These are phyloP conservation scores for Bodo saltans DNA, from an alignment of 78 protist species.

Conservation along the genomic window DNA sequence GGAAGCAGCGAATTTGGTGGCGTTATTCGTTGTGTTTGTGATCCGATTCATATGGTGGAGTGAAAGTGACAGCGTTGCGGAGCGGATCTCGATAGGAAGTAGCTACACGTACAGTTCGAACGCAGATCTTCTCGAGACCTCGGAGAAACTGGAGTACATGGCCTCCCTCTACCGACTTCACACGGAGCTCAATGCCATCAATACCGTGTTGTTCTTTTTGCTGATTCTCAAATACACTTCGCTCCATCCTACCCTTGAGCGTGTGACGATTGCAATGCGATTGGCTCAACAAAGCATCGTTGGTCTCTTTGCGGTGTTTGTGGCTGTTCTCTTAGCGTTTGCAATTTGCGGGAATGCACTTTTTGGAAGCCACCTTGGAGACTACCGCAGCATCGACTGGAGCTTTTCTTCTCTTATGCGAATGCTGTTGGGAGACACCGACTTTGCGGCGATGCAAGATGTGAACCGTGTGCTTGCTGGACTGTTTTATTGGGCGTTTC, in stretches of 20 bases:
- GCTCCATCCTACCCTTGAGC: slow-evolving; percentile 7
- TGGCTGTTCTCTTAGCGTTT: slow-evolving; percentile 3
- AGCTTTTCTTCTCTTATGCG: background rate
- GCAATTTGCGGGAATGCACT: background rate
- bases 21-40: no score
- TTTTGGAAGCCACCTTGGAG: background rate
- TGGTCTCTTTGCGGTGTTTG: slow-evolving; percentile 4
- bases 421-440: slow-evolving; percentile 21
- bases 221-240: slow-evolving; percentile 1
- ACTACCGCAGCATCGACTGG: background rate
- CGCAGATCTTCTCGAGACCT: background rate
- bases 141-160: background rate
- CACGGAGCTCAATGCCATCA: background rate
- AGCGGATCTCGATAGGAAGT: no score
- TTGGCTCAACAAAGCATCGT: background rate
- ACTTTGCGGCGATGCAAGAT: slow-evolving; percentile 25
- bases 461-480: background rate
- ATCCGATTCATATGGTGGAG: no score
- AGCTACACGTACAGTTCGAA: no score
- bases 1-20: no score
- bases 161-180: background rate
- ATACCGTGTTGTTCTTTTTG: slow-evolving; percentile 12
- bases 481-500: background rate
- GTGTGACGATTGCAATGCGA: slow-evolving; percentile 12
- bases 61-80: no score